These are phyloP conservation scores for Scutellaria minor DNA, from an alignment of 257 asterid genomes.

Conservation along the genomic window DNA sequence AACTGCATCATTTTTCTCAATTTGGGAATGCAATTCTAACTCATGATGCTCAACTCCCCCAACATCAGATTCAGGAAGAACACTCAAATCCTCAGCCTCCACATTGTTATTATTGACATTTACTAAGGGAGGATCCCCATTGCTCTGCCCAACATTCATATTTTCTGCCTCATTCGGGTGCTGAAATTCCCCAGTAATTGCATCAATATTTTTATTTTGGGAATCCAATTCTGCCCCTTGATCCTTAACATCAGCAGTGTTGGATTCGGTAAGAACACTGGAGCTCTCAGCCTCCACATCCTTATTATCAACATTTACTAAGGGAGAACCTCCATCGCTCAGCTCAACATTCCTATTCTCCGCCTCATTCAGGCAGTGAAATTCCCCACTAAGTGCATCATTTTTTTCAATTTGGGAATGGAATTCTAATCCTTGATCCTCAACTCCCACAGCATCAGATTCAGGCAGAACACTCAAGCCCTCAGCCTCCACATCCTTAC, in stretches of 20 bases:
- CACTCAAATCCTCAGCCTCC: constrained; percentile 6
- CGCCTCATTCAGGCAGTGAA: neutral
- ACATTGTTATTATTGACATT: neutral
- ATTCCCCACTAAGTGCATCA: neutral
- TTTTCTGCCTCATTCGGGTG: constrained; percentile 3
- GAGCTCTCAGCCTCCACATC: neutral
- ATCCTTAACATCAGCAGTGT: neutral
- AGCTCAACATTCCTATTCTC: neutral
- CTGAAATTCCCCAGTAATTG: constrained; percentile 8
- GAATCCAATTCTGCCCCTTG: constrained; percentile 13
- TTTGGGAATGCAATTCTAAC: constrained; percentile 1
- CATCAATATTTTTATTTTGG: constrained; percentile 23
- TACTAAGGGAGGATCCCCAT: constrained; percentile 5
- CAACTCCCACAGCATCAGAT: neutral
- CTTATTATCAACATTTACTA: neutral
- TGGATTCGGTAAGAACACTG: constrained; percentile 3
- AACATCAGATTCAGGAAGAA: neutral
- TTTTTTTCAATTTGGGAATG: neutral
- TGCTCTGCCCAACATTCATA: neutral
- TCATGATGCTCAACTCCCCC: neutral
- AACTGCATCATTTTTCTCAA: neutral
- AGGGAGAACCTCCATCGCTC: constrained; percentile 7
- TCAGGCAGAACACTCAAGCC: neutral
- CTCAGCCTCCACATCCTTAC: neutral
- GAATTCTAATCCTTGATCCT: neutral